These are phyloP conservation scores for Chlamydomonas sp. DNA, from an alignment of 139 green algal species.

Conservation along the genomic window DNA sequence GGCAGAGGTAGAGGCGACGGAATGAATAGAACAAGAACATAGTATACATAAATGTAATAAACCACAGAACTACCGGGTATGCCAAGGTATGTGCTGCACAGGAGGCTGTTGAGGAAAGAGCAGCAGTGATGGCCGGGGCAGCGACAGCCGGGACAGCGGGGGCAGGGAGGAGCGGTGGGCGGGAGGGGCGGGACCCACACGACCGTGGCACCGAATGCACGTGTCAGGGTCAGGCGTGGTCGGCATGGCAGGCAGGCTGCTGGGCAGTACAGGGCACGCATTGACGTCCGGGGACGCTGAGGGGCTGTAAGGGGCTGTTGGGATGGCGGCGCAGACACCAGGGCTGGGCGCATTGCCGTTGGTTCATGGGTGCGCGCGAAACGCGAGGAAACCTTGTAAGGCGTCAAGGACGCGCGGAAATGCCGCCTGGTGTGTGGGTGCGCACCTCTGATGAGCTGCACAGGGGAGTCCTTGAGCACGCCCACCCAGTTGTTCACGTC, in stretches of 20 bases:
- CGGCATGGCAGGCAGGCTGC: too few species aligned
- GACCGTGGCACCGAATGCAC: too few species aligned
- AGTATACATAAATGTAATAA: neutral
- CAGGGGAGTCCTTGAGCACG: neutral
- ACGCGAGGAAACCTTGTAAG: neutral
- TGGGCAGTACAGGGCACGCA: too few species aligned
- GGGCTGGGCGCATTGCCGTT: neutral
- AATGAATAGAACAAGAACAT: neutral
- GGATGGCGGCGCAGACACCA: neutral
- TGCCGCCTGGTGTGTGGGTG: neutral
- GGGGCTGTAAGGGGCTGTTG: neutral
- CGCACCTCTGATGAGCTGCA: slow-evolving; percentile 14
- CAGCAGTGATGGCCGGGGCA: too few species aligned
- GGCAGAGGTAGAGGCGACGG: neutral
- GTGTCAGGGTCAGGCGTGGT: too few species aligned
- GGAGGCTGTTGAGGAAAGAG: too few species aligned
- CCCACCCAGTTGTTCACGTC: slow-evolving; percentile 26
- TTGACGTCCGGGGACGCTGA: neutral
- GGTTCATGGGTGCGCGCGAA: neutral
- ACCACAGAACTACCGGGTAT: too few species aligned
- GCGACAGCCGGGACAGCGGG: too few species aligned
- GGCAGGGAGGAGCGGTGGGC: too few species aligned
- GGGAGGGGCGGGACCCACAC: too few species aligned
- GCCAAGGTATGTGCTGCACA: too few species aligned
- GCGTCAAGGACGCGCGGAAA: neutral